Evolutionary conservation across 306 rosid genomes (phyloP), one percentile per base, ranked within the genome.

Genomic region (Vigna reflexopilosa): DNA sequence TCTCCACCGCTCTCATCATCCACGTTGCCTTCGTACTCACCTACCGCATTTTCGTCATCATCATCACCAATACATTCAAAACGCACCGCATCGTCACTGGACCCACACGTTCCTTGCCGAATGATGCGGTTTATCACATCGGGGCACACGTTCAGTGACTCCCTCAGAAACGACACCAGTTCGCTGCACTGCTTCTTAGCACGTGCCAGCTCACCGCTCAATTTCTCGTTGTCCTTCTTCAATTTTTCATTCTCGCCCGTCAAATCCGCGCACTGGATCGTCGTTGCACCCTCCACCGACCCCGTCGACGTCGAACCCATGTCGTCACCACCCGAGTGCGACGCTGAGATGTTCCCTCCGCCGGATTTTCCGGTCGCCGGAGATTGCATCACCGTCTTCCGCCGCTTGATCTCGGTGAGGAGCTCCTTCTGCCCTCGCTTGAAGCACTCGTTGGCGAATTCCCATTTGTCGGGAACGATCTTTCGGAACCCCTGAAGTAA

Each of bases 381-480:
- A 0, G 84, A 11, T 2, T 81, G 50, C 0, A 56, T 0, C 44
- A 38, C 82, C 0, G 89, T 6, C 80, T 91, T 95, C 40, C 97
- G 97, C 54, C 99, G 93, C 4, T 88, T 93, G 51, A 95, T 91
- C 24, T 74, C 77, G 6, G 64, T 4, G 24, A 95, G 88, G 5
- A 95, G 90, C 74, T 91, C 96, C 42, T 54, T 86, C 26, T 82
- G 78, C 1, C 89, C 97, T 44, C 88, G 89, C 79, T 73, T 88
- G 91, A 95, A 95, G 66, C 87, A 32, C 63, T 95, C 94, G 81
- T 90, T 93, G 1, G 94, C 90, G 59, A 95, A 95, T 79, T 95
- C 99, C 99, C 99, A 95, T 84, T 93, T 91, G 86, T 95, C 97
- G 0, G 91, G 91, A 2, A 87, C 99, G 1, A 75, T 91, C 76